Evolutionary conservation across 2,329 filamentous ascomycete species (phyloP).

Genomic region (Aspergillus ruber): DNA sequence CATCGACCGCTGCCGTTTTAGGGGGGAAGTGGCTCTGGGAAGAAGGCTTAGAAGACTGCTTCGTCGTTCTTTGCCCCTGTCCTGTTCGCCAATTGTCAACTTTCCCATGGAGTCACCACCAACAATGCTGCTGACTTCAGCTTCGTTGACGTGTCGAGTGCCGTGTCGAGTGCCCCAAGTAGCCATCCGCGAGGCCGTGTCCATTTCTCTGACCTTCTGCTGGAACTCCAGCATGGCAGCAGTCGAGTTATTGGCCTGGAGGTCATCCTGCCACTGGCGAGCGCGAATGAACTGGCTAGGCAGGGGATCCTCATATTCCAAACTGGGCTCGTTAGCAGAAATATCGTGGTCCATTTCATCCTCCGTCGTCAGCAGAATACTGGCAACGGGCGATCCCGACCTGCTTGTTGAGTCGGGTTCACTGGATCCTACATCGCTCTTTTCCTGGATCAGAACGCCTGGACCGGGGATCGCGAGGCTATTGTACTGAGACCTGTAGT

Average conservation of each 20-base stretch:
- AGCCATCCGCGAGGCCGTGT: constrained; percentile 49
- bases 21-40: constrained; percentile 36
- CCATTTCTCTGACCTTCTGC: constrained; percentile 45
- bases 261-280: constrained; percentile 46
- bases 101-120: constrained; percentile 40
- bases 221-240: constrained; percentile 51
- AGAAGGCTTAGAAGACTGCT: constrained; percentile 41
- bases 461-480: constrained; percentile 46
- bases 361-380: constrained; percentile 16
- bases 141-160: constrained; percentile 45
- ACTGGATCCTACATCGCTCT: constrained; percentile 31
- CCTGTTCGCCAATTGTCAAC: constrained; percentile 24
- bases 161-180: constrained; percentile 50
- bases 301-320: constrained; percentile 26
- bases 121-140: constrained; percentile 45
- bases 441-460: constrained; percentile 42
- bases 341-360: constrained; percentile 12
- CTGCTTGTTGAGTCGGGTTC: constrained; percentile 18
- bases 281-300: constrained; percentile 33
- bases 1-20: constrained; percentile 39
- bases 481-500: constrained; percentile 17
- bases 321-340: constrained; percentile 14
- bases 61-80: constrained; percentile 36
- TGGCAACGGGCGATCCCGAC: constrained; percentile 22
- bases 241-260: constrained; percentile 43